Percentiles rank a stretch among this genome's conserved stretches.
phyloP scores from a whole-genome alignment of 192 early-diverging fungal species.

The Entophlyctis luteolus region DNA sequence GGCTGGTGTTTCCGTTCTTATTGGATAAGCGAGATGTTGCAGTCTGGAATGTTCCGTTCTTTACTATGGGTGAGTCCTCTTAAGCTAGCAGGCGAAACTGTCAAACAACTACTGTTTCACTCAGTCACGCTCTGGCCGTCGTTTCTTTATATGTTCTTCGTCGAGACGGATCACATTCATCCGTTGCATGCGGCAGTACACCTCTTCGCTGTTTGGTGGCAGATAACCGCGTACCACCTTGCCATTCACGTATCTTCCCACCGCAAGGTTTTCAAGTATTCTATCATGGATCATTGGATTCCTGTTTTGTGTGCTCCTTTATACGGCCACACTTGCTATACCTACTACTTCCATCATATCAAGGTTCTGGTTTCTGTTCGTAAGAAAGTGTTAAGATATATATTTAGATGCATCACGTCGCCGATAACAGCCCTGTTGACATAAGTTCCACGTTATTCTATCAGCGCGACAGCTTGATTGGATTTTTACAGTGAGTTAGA shows the following conservation, averaged over 20 bases:
- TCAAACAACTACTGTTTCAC: background rate
- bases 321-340: conserved; percentile 33
- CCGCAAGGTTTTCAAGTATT: background rate
- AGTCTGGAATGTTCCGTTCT: conserved; percentile 7
- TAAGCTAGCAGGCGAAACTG: background rate
- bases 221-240: conserved; percentile 27
- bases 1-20: conserved; percentile 15
- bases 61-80: background rate
- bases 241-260: conserved; percentile 34
- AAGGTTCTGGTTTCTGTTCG: conserved; percentile 18
- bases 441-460: conserved; percentile 34
- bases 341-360: conserved; percentile 40
- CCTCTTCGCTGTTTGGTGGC: background rate
- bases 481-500: conserved; percentile 25
- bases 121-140: conserved; percentile 13
- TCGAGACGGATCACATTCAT: background rate
- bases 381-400: no score
- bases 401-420: conserved; percentile 36
- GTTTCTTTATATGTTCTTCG: conserved; percentile 13
- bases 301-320: conserved; percentile 28
- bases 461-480: conserved; percentile 36
- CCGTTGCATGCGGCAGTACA: conserved; percentile 12
- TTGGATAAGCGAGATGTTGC: conserved; percentile 18
- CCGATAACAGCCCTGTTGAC: conserved; percentile 40
- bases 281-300: conserved; percentile 16